Base-by-base conservation (phyloP, 2,329 filamentous ascomycete species). In the Salinomyces thailandicus region DNA sequence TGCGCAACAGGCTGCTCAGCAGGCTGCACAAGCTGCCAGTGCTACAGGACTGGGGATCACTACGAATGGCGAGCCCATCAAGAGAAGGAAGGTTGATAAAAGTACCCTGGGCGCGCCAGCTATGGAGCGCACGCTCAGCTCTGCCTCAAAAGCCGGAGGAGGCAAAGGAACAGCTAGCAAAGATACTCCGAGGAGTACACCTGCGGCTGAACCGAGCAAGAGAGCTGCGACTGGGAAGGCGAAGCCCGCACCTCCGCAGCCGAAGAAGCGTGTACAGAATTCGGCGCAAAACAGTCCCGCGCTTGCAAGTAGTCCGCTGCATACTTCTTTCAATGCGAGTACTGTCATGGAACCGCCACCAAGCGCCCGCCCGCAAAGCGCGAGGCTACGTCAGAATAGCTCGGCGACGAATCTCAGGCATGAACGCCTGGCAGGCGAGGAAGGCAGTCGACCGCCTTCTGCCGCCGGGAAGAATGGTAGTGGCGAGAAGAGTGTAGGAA, bases 41-140 rank as follows among this genome's bases (percentile, higher is more conserved):
- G 47, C 48, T 17, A 59, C 62, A 15, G 55, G 65, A 33, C 62
- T 79, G 22, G 81, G 81, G 2, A 62, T 85, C 22, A 81, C 80
- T 27, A 69, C 74, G 32, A 73, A 75, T 42, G 68, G 70, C 7
- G 61, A 62, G 19, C 68, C 78, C 2, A 66, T 71, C 16, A 93
- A 93, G 64, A 74, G 85, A 52, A 78, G 86, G 46, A 93, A 87
- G 62, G 77, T 84, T 2, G 85, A 93, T 50, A 84, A 84, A 45
- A 53, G 56, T 8, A n/a, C n/a, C n/a, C 48, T 60, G 14, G 59
- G 54, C 22, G 63, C 63, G 12, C 58, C 63, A 15, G 57, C 57
- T 8, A 75, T 79, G 67, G 82, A 86, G 52, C 75, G 81, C 41
- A 75, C 79, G n/a, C 66, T 80, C 58, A 81, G 76, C 54, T 64